Evolutionary conservation across 2,329 filamentous ascomycete genomes (phyloP).

Genomic region (Neofusicoccum cordaticola): DNA sequence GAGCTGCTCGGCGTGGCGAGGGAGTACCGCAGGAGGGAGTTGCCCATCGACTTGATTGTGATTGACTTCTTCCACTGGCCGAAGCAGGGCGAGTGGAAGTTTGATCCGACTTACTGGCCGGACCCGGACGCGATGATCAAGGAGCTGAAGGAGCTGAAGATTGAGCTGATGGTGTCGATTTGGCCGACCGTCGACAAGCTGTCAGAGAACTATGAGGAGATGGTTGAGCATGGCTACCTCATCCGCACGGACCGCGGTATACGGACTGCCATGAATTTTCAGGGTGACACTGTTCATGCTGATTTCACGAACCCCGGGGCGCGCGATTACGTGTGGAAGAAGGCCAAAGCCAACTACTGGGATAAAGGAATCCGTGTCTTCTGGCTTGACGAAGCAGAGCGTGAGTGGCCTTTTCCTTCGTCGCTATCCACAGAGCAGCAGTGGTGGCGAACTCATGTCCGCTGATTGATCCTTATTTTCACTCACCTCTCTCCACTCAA

Average conservation of each 20-base stretch:
- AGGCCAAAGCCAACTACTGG: slow-evolving; percentile 60
- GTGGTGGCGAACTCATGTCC: no score
- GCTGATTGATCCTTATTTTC: no score
- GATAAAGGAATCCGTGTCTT: slow-evolving; percentile 61
- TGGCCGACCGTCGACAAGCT: slow-evolving; percentile 64
- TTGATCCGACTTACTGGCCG: slow-evolving; percentile 63
- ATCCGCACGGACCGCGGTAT: slow-evolving; percentile 61
- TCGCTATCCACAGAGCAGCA: no score
- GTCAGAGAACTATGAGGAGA: slow-evolving; percentile 60
- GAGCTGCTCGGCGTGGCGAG: slow-evolving; percentile 60
- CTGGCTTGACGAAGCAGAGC: slow-evolving; percentile 69
- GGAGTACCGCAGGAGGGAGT: slow-evolving; percentile 54
- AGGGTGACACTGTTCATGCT: slow-evolving; percentile 59
- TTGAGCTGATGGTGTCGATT: slow-evolving; percentile 68
- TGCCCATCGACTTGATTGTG: slow-evolving; percentile 65
- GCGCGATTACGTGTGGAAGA: slow-evolving; percentile 58
- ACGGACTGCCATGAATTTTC: slow-evolving; percentile 57
- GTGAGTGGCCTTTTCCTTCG: not conserved
- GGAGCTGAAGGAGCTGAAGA: slow-evolving; percentile 56
- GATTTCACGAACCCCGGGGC: slow-evolving; percentile 63
- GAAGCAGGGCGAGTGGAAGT: slow-evolving; percentile 65
- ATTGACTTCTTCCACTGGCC: slow-evolving; percentile 69
- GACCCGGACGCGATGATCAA: slow-evolving; percentile 65
- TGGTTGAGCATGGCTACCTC: slow-evolving; percentile 60
- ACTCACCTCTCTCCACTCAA: no score